A percentile compares a stretch with the other conserved stretches of the same genome.
These are phyloP conservation scores for Paramecium tetraurelia DNA, from an alignment of 73 alveolate species.

Conservation along the genomic window DNA sequence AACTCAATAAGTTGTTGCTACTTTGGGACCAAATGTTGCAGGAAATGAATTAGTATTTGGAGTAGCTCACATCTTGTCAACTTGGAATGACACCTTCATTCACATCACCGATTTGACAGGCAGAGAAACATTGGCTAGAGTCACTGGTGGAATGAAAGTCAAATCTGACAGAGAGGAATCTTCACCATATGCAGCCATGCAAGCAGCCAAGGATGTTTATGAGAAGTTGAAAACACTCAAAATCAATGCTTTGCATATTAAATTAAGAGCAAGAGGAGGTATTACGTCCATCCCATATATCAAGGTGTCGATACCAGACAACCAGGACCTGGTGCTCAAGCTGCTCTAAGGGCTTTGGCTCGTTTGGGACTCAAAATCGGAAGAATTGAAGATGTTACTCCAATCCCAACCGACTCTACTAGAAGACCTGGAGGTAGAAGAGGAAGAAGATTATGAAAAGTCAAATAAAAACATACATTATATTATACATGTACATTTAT, in stretches of 20 bases:
- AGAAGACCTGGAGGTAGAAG: constrained; percentile 99
- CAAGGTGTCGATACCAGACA: constrained; percentile 80
- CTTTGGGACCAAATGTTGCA: constrained; percentile 55
- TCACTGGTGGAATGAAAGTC: constrained; percentile 99
- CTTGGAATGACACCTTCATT: constrained; percentile 98
- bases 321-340: constrained; percentile 98
- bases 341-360: constrained; percentile 99
- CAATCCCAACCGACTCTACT: constrained; percentile 99
- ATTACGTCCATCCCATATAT: background rate
- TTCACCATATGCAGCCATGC: constrained; percentile 99
- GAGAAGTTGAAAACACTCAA: constrained; percentile 85
- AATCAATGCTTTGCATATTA: constrained; percentile 96
- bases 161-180: constrained; percentile 99
- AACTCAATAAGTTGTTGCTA: constrained; percentile 26
- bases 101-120: constrained; percentile 99
- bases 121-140: constrained; percentile 97
- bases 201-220: constrained; percentile 98
- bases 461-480: background rate
- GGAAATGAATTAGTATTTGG: constrained; percentile 84
- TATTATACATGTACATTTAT: background rate
- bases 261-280: constrained; percentile 99
- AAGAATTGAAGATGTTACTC: constrained; percentile 99
- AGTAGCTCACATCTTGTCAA: constrained; percentile 96
- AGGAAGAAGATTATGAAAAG: constrained; percentile 96
- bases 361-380: constrained; percentile 98